Base-by-base conservation (phyloP, 1,284 basidiomycete genomes). In the Pseudozyma tsukubaensis region DNA sequence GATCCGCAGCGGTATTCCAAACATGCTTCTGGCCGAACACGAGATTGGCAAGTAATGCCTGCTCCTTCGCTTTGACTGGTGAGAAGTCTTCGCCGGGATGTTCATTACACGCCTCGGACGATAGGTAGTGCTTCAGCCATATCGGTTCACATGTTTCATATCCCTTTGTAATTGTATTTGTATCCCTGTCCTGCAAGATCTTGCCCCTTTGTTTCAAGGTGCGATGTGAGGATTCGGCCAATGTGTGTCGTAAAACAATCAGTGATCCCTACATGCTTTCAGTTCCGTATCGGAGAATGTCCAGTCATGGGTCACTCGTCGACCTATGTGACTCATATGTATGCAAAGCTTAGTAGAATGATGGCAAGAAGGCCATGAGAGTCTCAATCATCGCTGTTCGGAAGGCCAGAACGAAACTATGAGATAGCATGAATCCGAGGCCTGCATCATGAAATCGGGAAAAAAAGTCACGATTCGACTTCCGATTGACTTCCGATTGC, bases 11-110 rank as follows among this genome's bases (percentile, higher is more conserved):
- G 95, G 95, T 12, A 98, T 99, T 76, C 95, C 96, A 6, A 98
- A 98, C 87, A 98, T 99, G 96, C 88, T 97, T 19, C 87, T 97
- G 36, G 92, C 93, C 4, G 94, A 96, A 81, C 92, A 96, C 81
- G 94, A 97, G 85, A 92, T 97, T 50, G 88, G 75, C 29, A 83
- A 81, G 74, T 83, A 61, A 63, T 39, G 34, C 36, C n/a, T 29
- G 24, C 11, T 3, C 11, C 9, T 6, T 3, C 24, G 24, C 24
- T 29, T 29, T 29, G 24, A 29, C 24, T 29, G 24, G 6, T 29
- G 24, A 6, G 24, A 3, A 29, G 6, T 29, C 24, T 29, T 29
- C 24, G 24, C 24, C 24, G 24, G 6, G 24, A 29, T 29, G 24
- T 29, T 3, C 24, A 3, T 29, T 29, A 29, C 24, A 3, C 24